These are phyloP conservation scores for Croton setiger DNA, from an alignment of 441 rosid genomes.

Conservation along the genomic window DNA sequence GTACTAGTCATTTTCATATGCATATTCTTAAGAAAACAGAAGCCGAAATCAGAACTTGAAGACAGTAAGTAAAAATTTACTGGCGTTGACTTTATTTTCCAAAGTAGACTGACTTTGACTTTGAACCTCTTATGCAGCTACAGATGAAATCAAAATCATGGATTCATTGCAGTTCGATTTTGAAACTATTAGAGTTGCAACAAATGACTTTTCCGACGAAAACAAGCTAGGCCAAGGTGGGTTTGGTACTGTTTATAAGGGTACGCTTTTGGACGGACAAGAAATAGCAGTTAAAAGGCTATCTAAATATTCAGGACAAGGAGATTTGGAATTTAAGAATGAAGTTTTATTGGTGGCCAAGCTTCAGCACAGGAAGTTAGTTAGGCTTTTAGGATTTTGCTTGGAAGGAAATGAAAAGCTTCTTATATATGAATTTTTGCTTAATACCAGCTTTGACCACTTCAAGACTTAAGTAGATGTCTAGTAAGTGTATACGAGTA, in stretches of 20 bases:
- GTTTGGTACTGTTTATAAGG: slow-evolving; percentile 25
- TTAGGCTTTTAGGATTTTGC: slow-evolving; percentile 19
- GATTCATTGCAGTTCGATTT: slow-evolving; percentile 20
- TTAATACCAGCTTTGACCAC: slow-evolving; percentile 20
- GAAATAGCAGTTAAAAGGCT: slow-evolving; percentile 18
- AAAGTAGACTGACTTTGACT: neutral
- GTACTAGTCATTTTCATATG: slow-evolving; percentile 21
- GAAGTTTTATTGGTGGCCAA: slow-evolving; percentile 23
- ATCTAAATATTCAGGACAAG: slow-evolving; percentile 14
- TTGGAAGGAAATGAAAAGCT: slow-evolving; percentile 12
- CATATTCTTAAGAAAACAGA: neutral
- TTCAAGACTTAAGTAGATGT: slow-evolving; percentile 9
- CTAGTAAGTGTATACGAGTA: no score
- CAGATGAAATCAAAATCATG: slow-evolving; percentile 13
- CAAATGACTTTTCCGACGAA: slow-evolving; percentile 18
- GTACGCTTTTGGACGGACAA: slow-evolving; percentile 12
- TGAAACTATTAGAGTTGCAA: slow-evolving; percentile 12
- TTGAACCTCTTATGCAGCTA: slow-evolving; percentile 1
- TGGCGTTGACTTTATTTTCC: no score
- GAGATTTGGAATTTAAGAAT: slow-evolving; percentile 18
- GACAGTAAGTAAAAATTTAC: neutral
- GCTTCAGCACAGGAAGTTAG: slow-evolving; percentile 30
- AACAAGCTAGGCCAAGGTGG: slow-evolving; percentile 30
- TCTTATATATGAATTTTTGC: slow-evolving; percentile 28
- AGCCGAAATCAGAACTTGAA: neutral